Percentiles rank a stretch among this genome's conserved stretches.
phyloP scores from a whole-genome alignment of 768 basidiomycete genomes.

The Russula dissimulans region DNA sequence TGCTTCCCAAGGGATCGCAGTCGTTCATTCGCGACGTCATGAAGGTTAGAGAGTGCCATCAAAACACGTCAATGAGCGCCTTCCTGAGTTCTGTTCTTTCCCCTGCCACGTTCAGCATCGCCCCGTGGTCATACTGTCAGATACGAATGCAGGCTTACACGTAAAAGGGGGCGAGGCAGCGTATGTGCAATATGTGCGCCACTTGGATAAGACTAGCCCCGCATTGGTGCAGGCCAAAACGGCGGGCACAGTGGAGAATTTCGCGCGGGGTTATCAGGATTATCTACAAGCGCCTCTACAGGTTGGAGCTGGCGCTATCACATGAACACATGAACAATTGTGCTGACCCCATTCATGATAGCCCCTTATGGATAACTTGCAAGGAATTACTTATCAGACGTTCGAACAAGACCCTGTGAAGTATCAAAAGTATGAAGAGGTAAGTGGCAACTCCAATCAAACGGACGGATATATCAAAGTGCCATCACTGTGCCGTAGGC shows the following conservation, averaged over 20 bases:
- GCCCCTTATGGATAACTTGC: slow-evolving; percentile 97
- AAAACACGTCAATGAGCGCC: neutral
- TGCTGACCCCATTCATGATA: slow-evolving; percentile 25
- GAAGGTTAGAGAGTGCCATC: slow-evolving; percentile 44
- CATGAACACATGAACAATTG: slow-evolving; percentile 4
- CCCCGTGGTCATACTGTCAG: slow-evolving; percentile 77
- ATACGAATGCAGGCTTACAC: slow-evolving; percentile 57
- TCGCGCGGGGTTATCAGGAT: slow-evolving; percentile 90
- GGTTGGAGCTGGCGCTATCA: slow-evolving; percentile 32
- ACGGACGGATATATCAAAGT: neutral
- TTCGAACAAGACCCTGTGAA: slow-evolving; percentile 98
- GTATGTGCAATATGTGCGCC: slow-evolving; percentile 82
- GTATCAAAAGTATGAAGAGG: slow-evolving; percentile 92
- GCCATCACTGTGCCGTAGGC: slow-evolving; percentile 38
- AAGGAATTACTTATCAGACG: slow-evolving; percentile 91
- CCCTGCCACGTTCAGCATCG: slow-evolving; percentile 47
- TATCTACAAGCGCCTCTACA: slow-evolving; percentile 92
- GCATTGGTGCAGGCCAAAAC: slow-evolving; percentile 53
- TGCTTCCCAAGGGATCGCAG: slow-evolving; percentile 89
- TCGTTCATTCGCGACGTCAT: slow-evolving; percentile 84
- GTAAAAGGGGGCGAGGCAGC: slow-evolving; percentile 72
- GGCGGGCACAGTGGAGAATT: slow-evolving; percentile 76
- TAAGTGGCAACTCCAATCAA: slow-evolving; percentile 23
- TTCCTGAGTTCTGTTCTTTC: slow-evolving; percentile 1
- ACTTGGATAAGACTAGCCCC: slow-evolving; percentile 72